Base-by-base conservation (phyloP, 2,329 filamentous ascomycete genomes). In the Monilinia vaccinii-corymbosi region DNA sequence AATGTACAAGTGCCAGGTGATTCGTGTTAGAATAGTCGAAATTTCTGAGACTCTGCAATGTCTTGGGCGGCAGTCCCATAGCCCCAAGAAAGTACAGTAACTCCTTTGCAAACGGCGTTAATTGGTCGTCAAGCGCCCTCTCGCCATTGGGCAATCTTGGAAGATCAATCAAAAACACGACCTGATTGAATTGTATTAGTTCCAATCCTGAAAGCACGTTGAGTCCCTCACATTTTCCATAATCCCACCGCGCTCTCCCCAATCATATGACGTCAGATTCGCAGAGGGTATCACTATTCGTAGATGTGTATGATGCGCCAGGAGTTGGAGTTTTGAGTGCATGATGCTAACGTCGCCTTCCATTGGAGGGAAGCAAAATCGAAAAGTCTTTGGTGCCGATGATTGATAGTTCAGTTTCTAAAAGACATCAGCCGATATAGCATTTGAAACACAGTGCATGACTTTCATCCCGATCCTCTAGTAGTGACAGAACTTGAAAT, bases 281-380 rank as follows among this genome's bases (percentile, higher is more conserved):
- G 91, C 94, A 4, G 87, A 93, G 0, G 94, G 91, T 2, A 97
- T 78, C 1, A 88, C 93, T 48, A 99, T 79, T 8, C 94, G 84
- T 18, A 97, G 74, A 71, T 91, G 85, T 1, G 75, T 75, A 0
- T 81, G 75, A 67, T 91, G 89, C 67, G 91, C 93, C n/a, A 97
- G 79, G 1, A 97, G 75, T 81, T 96, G 92, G 47, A 97, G 78
- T 71, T 99, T 97, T 53, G 91, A 96, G 73, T 97, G 94, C 91
- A 97, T 96, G 67, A 81, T 85, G 28, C 85, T 87, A 7, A 83
- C 75, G 50, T 82, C 77, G 1, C 84, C 82, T 45, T 83, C 78
- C 89, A 97, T 2, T 81, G 63, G 81, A 18, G 93, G 93, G 70
- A 97, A 96, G 71, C 89, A 91, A 59, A 86, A 86, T 23, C 82